A percentile compares a stretch with the other conserved stretches of the same genome.
Conservation (phyloP, 768 basidiomycete genomes). For the Suillus paluster region DNA sequence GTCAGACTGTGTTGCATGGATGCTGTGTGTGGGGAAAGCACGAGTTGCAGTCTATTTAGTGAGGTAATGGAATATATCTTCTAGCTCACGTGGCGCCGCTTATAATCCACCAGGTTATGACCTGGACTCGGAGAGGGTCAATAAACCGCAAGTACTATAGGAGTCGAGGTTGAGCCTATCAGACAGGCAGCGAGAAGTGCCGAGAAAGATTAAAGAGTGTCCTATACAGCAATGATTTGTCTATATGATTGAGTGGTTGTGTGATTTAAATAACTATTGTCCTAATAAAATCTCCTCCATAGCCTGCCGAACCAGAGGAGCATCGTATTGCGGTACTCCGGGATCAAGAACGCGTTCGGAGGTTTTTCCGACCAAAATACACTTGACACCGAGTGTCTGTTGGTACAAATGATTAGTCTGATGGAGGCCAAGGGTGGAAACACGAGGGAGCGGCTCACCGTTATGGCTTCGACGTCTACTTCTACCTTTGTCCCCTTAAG, state of each 20-base stretch:
- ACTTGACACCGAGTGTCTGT: constrained; percentile 64
- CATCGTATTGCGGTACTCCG: constrained; percentile 46
- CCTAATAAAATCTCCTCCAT: constrained; percentile 38
- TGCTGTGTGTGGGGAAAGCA: constrained; percentile 1
- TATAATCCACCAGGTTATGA: background rate
- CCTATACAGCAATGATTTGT: background rate
- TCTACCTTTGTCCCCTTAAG: constrained; percentile 63
- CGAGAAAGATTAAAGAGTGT: background rate
- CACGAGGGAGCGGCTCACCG: constrained; percentile 48
- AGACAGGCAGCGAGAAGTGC: background rate
- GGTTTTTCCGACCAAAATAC: constrained; percentile 49
- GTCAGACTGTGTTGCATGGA: background rate
- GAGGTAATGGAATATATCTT: background rate
- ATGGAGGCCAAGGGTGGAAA: constrained; percentile 9
- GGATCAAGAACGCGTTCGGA: constrained; percentile 24
- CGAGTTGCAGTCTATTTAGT: background rate
- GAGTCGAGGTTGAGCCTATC: background rate
- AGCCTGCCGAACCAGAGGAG: constrained; percentile 47
- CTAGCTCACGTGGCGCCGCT: background rate
- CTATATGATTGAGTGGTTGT: background rate
- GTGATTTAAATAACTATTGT: background rate
- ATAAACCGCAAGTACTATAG: no score
- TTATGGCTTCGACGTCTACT: constrained; percentile 64
- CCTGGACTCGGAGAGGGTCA: no score
- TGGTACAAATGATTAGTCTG: background rate